Evolutionary conservation across 106 monocot species (phyloP), one percentile per base, ranked within the genome.

Genomic region (Dendrobium huoshanense): DNA sequence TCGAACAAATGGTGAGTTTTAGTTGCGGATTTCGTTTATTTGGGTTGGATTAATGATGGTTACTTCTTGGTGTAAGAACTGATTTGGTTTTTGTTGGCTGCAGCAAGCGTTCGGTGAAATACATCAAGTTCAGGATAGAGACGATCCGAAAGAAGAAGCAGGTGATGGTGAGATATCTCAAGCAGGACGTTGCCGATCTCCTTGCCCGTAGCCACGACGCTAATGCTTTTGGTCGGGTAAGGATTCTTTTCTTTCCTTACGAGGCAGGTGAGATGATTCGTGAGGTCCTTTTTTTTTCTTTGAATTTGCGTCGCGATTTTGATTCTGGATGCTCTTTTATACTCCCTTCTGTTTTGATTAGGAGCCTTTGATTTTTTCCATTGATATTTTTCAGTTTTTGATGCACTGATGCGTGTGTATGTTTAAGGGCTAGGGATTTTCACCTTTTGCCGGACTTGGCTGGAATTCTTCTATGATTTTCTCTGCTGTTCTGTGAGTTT

Each of bases 171-270:
- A 83, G 80, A 54, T 86, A 89, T 80, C 80, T 94, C 77, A 92
- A 81, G 85, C 87, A 92, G 82, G 94, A 96, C 72, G 87, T 94
- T 27, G 94, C 94, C 45, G 92, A 94, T 15, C 92, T 96, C 59
- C 72, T 96, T 78, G 79, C 86, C 61, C 79, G 77, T 33, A 87
- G 86, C 20, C 81, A 82, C 48, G 88, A 88, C n/a, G 13, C 24
- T 41, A 85, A 85, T 67, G 96, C 96, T 41, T 94, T 89, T 58
- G 84, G 80, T 72, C 79, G 96, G 90, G 96, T 96, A 82, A 31
- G 9, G 65, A 41, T 10, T 22, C 19, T 22, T 51, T 51, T 44
- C 74, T 40, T 24, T 68, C 70, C 59, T 58, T 1, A 43, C 73
- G 59, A 24, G 37, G 37, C 37, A 37, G 37, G 24, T 24, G 17